Conservation (phyloP, 2,329 filamentous ascomycete species). For the Paecilomyces sp. region DNA sequence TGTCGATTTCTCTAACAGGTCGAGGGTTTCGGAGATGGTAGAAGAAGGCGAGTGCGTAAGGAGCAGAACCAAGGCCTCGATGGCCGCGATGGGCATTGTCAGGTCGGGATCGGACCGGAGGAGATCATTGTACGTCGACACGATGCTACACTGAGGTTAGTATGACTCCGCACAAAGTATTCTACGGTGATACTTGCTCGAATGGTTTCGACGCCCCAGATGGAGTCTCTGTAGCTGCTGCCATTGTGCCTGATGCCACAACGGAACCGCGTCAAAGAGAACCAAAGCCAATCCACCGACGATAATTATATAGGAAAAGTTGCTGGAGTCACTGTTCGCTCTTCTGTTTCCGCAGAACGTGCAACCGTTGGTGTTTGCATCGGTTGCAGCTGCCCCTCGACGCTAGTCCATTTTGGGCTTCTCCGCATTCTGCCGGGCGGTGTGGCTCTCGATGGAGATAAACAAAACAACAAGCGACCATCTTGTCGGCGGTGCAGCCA, state of each 20-base stretch:
- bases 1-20: conserved; percentile 72
- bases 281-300: background rate
- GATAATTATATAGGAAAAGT: background rate
- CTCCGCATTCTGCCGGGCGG: conserved; percentile 8
- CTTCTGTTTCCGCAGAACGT: background rate
- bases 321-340: background rate
- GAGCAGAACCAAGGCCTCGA: conserved; percentile 81
- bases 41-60: conserved; percentile 71
- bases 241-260: conserved; percentile 16
- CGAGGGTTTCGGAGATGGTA: conserved; percentile 90
- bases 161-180: background rate
- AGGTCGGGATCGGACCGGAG: conserved; percentile 68
- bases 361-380: conserved; percentile 23
- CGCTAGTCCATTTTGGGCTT: conserved; percentile 22
- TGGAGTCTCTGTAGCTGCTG: conserved; percentile 15
- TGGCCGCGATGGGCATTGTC: conserved; percentile 92
- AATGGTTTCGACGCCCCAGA: conserved; percentile 25
- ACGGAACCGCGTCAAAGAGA: background rate
- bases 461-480: conserved; percentile 19
- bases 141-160: conserved; percentile 42
- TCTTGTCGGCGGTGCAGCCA: background rate
- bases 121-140: conserved; percentile 58
- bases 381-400: conserved; percentile 30
- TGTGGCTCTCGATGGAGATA: conserved; percentile 13
- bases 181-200: conserved; percentile 21